Percentiles rank a stretch among this genome's conserved stretches.
phyloP scores from a whole-genome alignment of 1,139 yeast genomes.

The Blastobotrys illinoisensis region DNA sequence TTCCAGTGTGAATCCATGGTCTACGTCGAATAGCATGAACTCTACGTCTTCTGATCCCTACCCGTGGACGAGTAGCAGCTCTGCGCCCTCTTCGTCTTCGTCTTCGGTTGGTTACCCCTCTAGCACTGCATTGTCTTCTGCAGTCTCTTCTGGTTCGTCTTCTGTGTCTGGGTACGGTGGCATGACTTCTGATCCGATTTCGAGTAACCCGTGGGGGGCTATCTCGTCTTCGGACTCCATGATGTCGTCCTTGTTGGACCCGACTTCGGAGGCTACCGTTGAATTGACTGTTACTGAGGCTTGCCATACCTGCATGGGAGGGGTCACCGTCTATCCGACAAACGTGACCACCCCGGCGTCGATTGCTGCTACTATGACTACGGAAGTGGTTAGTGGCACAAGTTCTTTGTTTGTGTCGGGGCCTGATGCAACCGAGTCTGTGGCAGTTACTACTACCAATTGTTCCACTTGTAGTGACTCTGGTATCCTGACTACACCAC shows the following conservation, averaged over 20 bases:
- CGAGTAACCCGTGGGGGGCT: background rate
- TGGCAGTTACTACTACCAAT: background rate
- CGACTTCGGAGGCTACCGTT: background rate
- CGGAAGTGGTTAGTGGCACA: background rate
- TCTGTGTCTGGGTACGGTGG: background rate
- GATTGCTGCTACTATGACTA: background rate
- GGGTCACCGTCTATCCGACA: background rate
- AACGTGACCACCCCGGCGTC: background rate
- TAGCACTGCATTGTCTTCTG: background rate
- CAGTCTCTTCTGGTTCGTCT: background rate
- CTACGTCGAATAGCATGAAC: background rate
- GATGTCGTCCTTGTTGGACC: too few relatives aligned
- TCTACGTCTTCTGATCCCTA: background rate
- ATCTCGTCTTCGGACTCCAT: background rate
- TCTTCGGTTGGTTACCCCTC: too few relatives aligned
- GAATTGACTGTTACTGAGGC: background rate
- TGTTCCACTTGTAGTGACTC: background rate
- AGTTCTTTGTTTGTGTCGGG: background rate
- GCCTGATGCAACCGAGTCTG: background rate
- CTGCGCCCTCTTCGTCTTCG: too few relatives aligned
- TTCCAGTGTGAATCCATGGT: background rate
- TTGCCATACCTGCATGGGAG: background rate
- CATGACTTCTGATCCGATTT: background rate
- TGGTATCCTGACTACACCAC: background rate
- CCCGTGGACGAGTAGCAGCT: background rate